Base-by-base conservation (phyloP, 768 basidiomycete genomes). In the Hemileccinum impolitum region DNA sequence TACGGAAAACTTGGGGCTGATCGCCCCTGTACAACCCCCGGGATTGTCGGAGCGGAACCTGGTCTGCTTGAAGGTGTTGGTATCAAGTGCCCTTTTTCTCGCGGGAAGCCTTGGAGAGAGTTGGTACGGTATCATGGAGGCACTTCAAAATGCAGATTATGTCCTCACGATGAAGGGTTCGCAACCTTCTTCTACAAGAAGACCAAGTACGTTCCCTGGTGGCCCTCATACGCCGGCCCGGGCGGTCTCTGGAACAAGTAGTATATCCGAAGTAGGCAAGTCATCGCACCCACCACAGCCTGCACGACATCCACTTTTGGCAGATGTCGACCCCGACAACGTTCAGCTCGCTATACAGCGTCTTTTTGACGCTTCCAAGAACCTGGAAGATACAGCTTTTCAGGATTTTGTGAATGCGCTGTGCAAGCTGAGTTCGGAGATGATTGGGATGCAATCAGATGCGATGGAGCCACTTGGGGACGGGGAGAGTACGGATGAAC, bases 101-200 rank as follows among this genome's bases (percentile, higher is more conserved):
- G 88, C 91, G 0, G 90, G 89, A 0, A 87, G 85, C 48, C 77
- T 96, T 6, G 92, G 85, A n/a, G 79, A 84, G 50, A 91, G 87
- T 51, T 98, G 95, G 95, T 95, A 90, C 65, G 78, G 85, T 39
- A 79, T 97, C 9, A 73, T 98, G 45, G 94, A 97, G 61, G 83
- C 87, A 1, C 70, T 98, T 19, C 95, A 97, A 70, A 97, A 94
- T 56, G 94, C 95, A 7, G 94, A 95, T 59, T 93, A 93, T 58
- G 89, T 99, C 17, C 73, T 98, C 17, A 81, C 80, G 9, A 72
- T 77, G 58, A 86, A 82, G 67, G 81, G 75, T 3, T 70, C 68
- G 1, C 67, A 66, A 26, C 54, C 60, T 26, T 50, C 67, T 7
- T 54, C 63, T 4, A 62, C 56, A 2, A 61, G 63, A 19, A 72